Conservation (phyloP, 2,329 filamentous ascomycete genomes). For the Tolypocladium pustulatum region DNA sequence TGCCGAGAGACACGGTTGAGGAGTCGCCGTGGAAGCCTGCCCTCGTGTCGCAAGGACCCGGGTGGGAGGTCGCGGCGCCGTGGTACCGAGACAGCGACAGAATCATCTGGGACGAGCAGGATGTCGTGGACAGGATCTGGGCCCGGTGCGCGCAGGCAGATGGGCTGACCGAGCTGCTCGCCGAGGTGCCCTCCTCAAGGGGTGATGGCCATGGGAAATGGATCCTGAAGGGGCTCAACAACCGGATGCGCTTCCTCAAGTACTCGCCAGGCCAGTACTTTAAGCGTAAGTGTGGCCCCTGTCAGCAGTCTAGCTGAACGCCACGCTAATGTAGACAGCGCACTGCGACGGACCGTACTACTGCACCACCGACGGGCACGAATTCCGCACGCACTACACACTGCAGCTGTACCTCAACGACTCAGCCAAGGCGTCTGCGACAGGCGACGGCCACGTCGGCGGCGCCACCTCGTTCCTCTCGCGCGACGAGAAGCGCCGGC, state of each 20-base stretch:
- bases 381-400: conserved; percentile 38
- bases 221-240: conserved; percentile 49
- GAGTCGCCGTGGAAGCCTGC: conserved; percentile 51
- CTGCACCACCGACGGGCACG: conserved; percentile 36
- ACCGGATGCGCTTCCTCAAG: conserved; percentile 64
- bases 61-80: conserved; percentile 41
- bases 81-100: conserved; percentile 61
- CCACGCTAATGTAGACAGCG: conserved; percentile 28
- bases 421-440: conserved; percentile 10
- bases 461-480: conserved; percentile 47
- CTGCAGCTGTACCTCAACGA: conserved; percentile 39
- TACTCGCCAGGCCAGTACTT: conserved; percentile 68
- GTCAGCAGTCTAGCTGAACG: neutral
- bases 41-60: conserved; percentile 54
- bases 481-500: conserved; percentile 24
- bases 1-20: conserved; percentile 11
- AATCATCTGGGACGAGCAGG: conserved; percentile 62
- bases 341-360: conserved; percentile 59
- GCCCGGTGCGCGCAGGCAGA: conserved; percentile 37
- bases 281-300: conserved; percentile 18
- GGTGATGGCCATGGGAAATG: conserved; percentile 18
- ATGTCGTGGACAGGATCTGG: conserved; percentile 54
- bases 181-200: conserved; percentile 17
- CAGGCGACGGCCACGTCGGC: conserved; percentile 26
- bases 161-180: conserved; percentile 30